Base-by-base conservation (phyloP, 2,329 filamentous ascomycete genomes). In the Botrytis deweyae region DNA sequence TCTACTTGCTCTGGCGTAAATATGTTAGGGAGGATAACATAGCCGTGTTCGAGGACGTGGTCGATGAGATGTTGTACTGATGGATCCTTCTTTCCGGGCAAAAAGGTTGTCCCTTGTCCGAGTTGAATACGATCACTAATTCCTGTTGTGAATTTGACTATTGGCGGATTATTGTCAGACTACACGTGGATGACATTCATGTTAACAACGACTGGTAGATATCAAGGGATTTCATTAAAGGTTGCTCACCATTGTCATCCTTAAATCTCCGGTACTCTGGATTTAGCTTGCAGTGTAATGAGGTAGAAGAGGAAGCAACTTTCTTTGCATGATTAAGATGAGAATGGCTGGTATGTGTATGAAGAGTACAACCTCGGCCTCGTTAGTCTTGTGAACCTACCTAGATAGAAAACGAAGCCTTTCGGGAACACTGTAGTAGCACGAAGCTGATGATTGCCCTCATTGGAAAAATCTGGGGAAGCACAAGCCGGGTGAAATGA, bases 11-110 rank as follows among this genome's bases (percentile, higher is more conserved):
- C 74, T 18, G 74, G 76, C 65, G 74, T 81, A 76, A 82, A 82
- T 67, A 82, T 80, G 1, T 80, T 77, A 12, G 81, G 80, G 0
- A 84, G 78, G 33, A 84, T 81, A 16, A 83, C 82, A 71, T 83
- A 84, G 58, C 83, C 83, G 74, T 84, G 79, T 68, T 79, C 74
- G n/a, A 79, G 67, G 64, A 80, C 76, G 36, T 80, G 78, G 33
- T 79, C 67, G 76, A 79, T 76, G 78, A 81, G 74, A 77, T 80
- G 67, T 76, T 78, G 73, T 61, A 80, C 68, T 18, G 77, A 78
- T 12, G 75, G 62, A 62, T 80, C 78, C 74, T 77, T 79, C 40
- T 75, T 74, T 12, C 79, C 79, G 4, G 79, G 78, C 2, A 80
- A 76, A 62, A 80, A 80, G 10, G 79, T 80, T 0, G 79, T 80